phyloP scores from a whole-genome alignment of 305 asterid species.

The Petunia hybrid region DNA sequence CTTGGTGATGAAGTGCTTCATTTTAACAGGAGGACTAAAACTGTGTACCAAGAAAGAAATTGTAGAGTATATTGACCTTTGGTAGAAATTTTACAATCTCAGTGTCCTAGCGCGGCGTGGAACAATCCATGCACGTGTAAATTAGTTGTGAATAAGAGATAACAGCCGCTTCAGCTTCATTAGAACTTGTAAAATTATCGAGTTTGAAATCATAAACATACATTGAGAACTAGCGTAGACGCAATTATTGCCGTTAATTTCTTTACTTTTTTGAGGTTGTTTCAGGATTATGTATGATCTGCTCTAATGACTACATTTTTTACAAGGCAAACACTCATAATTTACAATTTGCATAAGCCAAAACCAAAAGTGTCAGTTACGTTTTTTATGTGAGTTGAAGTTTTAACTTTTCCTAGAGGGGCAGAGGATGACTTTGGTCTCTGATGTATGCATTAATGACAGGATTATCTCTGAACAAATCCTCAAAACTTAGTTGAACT shows the following conservation, averaged over 20 bases:
- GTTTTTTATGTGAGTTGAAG: not conserved
- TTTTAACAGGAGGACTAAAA: not conserved
- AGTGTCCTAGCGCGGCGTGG: not conserved
- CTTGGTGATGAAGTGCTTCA: not conserved
- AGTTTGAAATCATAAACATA: not conserved
- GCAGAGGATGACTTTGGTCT: not conserved
- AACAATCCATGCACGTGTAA: not conserved
- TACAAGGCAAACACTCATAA: not conserved
- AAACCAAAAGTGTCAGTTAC: not conserved
- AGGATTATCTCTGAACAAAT: conserved; percentile 21
- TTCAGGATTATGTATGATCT: not conserved
- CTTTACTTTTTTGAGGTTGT: not conserved
- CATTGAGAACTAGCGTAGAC: not conserved
- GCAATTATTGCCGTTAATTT: not conserved
- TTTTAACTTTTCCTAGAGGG: not conserved
- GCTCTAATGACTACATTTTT: not conserved
- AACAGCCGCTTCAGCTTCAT: not conserved
- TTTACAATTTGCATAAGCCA: not conserved
- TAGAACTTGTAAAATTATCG: not conserved
- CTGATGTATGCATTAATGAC: not conserved
- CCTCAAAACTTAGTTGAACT: not conserved
- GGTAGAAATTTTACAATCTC: no score
- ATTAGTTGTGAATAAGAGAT: conserved; percentile 1
- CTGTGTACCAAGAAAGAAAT: not conserved
- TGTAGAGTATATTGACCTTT: not conserved